phyloP scores from a whole-genome alignment of 2,329 filamentous ascomycete genomes.

The Arthrobotrys iridis region DNA sequence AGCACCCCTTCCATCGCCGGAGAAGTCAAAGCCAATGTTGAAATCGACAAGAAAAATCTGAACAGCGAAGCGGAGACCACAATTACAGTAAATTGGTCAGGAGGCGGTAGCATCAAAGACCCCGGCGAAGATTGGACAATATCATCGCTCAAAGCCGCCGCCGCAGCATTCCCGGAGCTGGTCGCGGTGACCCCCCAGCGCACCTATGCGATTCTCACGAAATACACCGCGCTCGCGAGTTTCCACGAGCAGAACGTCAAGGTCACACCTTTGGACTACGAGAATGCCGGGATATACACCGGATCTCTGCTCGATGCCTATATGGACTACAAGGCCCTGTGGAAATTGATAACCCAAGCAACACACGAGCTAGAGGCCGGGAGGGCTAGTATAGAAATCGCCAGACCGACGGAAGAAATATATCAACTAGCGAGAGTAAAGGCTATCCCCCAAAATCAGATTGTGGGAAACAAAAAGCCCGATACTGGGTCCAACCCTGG shows the following conservation, averaged over 20 bases:
- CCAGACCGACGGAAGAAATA: not conserved
- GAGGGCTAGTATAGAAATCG: not conserved
- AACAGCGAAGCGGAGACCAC: conserved; percentile 55
- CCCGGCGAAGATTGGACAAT: conserved; percentile 57
- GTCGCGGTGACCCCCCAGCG: conserved; percentile 56
- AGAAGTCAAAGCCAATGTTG: conserved; percentile 4
- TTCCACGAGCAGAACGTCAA: conserved; percentile 30
- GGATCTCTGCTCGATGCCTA: conserved; percentile 55
- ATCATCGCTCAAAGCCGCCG: conserved; percentile 53
- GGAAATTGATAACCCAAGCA: not conserved
- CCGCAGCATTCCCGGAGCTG: conserved; percentile 56
- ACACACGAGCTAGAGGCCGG: not conserved
- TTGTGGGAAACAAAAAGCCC: not conserved
- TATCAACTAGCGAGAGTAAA: not conserved
- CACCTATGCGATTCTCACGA: conserved; percentile 57
- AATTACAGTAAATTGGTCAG: conserved; percentile 57
- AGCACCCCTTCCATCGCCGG: conserved; percentile 3
- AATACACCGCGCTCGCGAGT: conserved; percentile 56
- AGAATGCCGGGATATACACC: conserved; percentile 56
- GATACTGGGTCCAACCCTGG: not conserved
- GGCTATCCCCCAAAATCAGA: not conserved
- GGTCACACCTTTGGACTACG: conserved; percentile 53
- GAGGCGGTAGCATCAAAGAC: conserved; percentile 57
- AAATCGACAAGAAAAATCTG: conserved; percentile 26
- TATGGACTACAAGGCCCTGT: conserved; percentile 56